Evolutionary conservation across 495 filamentous ascomycete species (phyloP).

Genomic region (Evernia prunastri): DNA sequence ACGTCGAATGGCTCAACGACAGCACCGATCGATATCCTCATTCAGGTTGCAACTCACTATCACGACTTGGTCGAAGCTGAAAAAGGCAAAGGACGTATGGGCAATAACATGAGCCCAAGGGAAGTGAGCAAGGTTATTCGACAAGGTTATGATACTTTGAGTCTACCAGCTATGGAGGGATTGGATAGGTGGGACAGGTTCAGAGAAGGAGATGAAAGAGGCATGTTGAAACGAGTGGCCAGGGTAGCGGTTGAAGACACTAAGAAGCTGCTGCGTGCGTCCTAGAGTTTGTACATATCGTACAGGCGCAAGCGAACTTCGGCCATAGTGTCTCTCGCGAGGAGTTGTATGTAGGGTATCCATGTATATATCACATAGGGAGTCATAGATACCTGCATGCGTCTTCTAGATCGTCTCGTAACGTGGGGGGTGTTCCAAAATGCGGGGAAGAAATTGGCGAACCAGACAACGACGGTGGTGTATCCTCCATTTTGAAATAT

Average conservation of each 20-base stretch:
- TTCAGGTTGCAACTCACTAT: slow-evolving; percentile 82
- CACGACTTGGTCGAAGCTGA: slow-evolving; percentile 68
- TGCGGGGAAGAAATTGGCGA: slow-evolving; percentile 16
- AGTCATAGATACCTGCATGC: neutral
- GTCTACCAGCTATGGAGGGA: slow-evolving; percentile 76
- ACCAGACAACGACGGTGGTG: slow-evolving; percentile 7
- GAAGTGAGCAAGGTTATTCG: slow-evolving; percentile 90
- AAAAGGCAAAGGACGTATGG: slow-evolving; percentile 37
- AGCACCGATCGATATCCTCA: slow-evolving; percentile 70
- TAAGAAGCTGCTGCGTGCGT: slow-evolving; percentile 15
- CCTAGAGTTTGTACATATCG: neutral
- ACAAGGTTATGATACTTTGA: slow-evolving; percentile 89
- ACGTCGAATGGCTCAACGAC: slow-evolving; percentile 30
- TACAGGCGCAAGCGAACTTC: neutral
- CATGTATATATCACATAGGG: neutral
- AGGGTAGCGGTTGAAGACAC: slow-evolving; percentile 59
- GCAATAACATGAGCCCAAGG: slow-evolving; percentile 64
- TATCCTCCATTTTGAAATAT: neutral
- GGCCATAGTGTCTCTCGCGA: neutral
- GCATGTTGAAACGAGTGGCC: slow-evolving; percentile 78
- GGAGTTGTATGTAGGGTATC: neutral
- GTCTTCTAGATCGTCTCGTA: neutral
- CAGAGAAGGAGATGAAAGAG: slow-evolving; percentile 68
- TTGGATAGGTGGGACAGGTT: slow-evolving; percentile 62
- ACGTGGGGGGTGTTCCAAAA: neutral